Evolutionary conservation across 805 yeast species (phyloP), one percentile per base, ranked within the genome.

Genomic region (Metschnikowia arizonensis): DNA sequence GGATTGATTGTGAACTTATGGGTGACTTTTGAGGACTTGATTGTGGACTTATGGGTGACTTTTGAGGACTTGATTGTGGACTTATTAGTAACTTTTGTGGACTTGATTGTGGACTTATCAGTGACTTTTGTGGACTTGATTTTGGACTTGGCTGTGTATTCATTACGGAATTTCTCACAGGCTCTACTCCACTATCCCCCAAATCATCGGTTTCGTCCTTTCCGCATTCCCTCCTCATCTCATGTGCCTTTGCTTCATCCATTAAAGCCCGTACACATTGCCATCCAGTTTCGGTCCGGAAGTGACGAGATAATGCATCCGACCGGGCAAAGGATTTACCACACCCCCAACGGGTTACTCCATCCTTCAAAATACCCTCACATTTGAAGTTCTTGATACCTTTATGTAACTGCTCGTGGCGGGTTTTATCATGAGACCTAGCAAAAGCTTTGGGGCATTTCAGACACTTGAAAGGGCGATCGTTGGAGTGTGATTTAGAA

Each of bases 281-380:
- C 70, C 83, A 76, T 1, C 93, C 93, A 0, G 85, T 78, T 48
- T 83, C 91, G 2, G 90, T 82, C 45, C 86, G 67, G 58, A 84
- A 83, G 57, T 85, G 93, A 42, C 91, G 73, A 2, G 85, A 81
- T 33, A 85, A 69, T 0, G 91, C 93, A 60, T 85, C 93, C 2
- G 86, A 82, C 33, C 93, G 68, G 4, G 90, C 88, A 62, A 85
- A 85, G 50, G 74, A 71, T 58, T 81, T 78, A 12, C 85, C 83
- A 60, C 91, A 84, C 3, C 90, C 91, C 90, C 91, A 83, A 51
- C 65, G 63, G 3, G 83, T 79, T 11, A 55, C 59, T 0, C 82
- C 82, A 54, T 82, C 83, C 28, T 72, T 71, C 49, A 83, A 62
- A 17, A 62, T 61, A 0, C 89, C 90, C 46, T 76, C 76, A 59